A percentile compares a stretch with the other conserved stretches of the same genome.
Evolutionary conservation across 2,329 filamentous ascomycete genomes (phyloP).

Genomic region (Thielaviopsis punctulata): DNA sequence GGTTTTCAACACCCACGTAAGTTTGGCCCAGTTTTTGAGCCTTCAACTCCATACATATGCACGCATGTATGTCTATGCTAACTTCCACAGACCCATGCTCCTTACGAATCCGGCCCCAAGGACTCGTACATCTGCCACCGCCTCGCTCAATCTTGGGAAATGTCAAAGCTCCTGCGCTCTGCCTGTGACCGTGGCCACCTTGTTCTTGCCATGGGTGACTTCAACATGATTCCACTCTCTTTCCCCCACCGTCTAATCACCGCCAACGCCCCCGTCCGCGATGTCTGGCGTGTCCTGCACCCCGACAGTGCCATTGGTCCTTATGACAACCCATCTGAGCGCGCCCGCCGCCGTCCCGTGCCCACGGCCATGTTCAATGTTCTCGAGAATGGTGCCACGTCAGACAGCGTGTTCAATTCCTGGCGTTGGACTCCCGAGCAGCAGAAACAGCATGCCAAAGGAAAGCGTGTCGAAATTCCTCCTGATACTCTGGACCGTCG

Average conservation of each 20-base stretch:
- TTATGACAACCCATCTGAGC: constrained; percentile 48
- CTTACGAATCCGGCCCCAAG: constrained; percentile 62
- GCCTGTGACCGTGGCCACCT: constrained; percentile 68
- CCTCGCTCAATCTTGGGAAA: constrained; percentile 86
- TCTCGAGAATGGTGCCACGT: constrained; percentile 66
- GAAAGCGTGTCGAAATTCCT: constrained; percentile 36
- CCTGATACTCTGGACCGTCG: constrained; percentile 48
- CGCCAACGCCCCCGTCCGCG: constrained; percentile 56
- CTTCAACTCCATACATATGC: neutral
- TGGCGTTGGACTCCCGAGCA: constrained; percentile 73
- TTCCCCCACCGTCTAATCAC: constrained; percentile 72
- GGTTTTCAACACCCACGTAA: constrained; percentile 81
- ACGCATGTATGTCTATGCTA: neutral
- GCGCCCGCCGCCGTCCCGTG: constrained; percentile 44
- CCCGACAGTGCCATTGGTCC: constrained; percentile 70
- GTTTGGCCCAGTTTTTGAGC: constrained; percentile 16
- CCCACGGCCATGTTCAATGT: constrained; percentile 69
- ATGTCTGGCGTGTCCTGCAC: constrained; percentile 72
- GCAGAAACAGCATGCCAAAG: constrained; percentile 46
- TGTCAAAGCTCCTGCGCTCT: constrained; percentile 71
- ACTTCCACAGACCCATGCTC: constrained; percentile 48
- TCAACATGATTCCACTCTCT: constrained; percentile 87
- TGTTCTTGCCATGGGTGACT: constrained; percentile 77
- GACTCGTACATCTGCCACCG: constrained; percentile 85
- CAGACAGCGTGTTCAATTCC: constrained; percentile 72